These are phyloP conservation scores for Pseudogymnoascus sp. DNA, from an alignment of 2,329 filamentous ascomycete species.

Conservation along the genomic window DNA sequence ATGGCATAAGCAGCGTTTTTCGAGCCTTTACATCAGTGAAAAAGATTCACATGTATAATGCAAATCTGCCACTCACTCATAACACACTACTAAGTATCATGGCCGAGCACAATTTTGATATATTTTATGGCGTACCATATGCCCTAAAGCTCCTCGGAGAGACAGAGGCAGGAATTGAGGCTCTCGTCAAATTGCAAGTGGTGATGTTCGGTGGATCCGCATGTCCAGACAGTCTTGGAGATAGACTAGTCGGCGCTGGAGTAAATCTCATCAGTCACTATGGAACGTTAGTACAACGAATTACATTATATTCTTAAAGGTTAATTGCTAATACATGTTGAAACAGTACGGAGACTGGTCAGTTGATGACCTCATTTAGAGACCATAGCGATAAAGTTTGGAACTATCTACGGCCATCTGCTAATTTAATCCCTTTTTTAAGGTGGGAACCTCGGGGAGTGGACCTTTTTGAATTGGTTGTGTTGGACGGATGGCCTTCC, in stretches of 20 bases:
- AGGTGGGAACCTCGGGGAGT: background rate
- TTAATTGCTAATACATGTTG: background rate
- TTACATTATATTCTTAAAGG: background rate
- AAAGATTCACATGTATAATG: constrained; percentile 45
- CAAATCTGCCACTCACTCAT: constrained; percentile 44
- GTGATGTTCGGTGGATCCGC: constrained; percentile 50
- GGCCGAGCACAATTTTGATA: constrained; percentile 36
- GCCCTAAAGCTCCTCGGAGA: constrained; percentile 55
- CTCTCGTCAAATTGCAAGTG: constrained; percentile 38
- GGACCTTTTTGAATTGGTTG: background rate
- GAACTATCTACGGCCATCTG: constrained; percentile 26
- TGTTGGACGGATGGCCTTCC: constrained; percentile 30
- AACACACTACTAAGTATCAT: constrained; percentile 40
- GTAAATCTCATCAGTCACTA: constrained; percentile 50
- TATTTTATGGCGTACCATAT: constrained; percentile 55
- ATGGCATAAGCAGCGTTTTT: constrained; percentile 47
- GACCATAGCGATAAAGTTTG: constrained; percentile 32
- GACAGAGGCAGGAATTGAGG: constrained; percentile 42
- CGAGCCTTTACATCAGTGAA: constrained; percentile 43
- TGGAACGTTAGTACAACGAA: constrained; percentile 37
- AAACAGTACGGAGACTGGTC: constrained; percentile 32
- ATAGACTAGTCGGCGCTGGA: constrained; percentile 41
- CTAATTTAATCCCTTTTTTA: background rate
- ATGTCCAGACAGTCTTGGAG: constrained; percentile 51
- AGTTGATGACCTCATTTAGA: constrained; percentile 30